phyloP scores from a whole-genome alignment of 495 filamentous ascomycete genomes.

The Xylaria curta region DNA sequence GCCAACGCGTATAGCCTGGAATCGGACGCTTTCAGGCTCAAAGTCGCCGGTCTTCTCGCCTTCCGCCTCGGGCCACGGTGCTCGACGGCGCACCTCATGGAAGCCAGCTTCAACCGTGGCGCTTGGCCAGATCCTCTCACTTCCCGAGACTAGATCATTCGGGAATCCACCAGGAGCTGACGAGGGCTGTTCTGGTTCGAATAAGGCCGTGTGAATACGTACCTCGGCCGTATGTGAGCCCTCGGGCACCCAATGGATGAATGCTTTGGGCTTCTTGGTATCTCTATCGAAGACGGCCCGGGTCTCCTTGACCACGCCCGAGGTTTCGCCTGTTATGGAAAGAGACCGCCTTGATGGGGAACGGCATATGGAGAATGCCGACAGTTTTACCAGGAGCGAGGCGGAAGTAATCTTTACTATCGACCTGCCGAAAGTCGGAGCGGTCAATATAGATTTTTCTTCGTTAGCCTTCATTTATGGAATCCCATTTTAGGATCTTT shows the following conservation, averaged over 20 bases:
- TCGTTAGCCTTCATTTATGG: slow-evolving; percentile 32
- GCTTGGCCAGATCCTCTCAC: slow-evolving; percentile 75
- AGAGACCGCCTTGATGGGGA: slow-evolving; percentile 76
- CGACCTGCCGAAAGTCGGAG: slow-evolving; percentile 46
- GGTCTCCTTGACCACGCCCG: slow-evolving; percentile 73
- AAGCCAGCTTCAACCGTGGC: slow-evolving; percentile 88
- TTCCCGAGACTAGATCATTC: slow-evolving; percentile 88
- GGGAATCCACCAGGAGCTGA: slow-evolving; percentile 75
- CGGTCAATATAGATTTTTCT: slow-evolving; percentile 20
- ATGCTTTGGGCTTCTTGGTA: slow-evolving; percentile 83
- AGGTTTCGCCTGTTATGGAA: slow-evolving; percentile 73
- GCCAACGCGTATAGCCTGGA: slow-evolving; percentile 90
- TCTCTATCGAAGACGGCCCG: slow-evolving; percentile 69
- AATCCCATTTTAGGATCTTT: background rate
- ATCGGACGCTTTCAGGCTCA: slow-evolving; percentile 77
- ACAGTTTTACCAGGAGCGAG: slow-evolving; percentile 90
- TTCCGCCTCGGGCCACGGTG: slow-evolving; percentile 83
- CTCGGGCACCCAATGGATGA: slow-evolving; percentile 88
- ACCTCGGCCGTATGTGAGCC: slow-evolving; percentile 77
- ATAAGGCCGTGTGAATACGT: slow-evolving; percentile 82
- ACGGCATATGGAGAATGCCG: slow-evolving; percentile 73
- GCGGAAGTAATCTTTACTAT: slow-evolving; percentile 88
- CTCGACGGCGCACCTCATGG: slow-evolving; percentile 72
- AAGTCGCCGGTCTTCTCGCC: slow-evolving; percentile 65
- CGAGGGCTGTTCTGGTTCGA: slow-evolving; percentile 77